Conservation (phyloP, 108 stramenopile genomes). For the Mayamaea pseudoterrestris region DNA sequence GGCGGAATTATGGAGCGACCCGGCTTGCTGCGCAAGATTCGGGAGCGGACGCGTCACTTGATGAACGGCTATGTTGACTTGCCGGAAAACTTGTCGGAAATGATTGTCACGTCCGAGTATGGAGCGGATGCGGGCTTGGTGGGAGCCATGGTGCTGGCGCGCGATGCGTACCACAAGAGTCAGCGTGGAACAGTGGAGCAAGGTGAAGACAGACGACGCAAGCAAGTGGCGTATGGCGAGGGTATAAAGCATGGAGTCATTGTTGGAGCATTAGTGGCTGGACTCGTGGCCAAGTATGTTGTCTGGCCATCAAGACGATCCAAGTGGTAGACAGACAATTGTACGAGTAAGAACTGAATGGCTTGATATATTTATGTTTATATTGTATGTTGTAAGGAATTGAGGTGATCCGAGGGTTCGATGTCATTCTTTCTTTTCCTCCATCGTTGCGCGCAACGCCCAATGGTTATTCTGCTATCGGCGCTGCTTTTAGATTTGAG, state of each 20-base stretch:
- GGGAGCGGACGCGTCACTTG: conserved; percentile 35
- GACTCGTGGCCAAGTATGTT: conserved; percentile 2
- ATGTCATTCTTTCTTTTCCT: neutral
- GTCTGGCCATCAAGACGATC: neutral
- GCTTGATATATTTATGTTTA: neutral
- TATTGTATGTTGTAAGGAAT: neutral
- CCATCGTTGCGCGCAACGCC: neutral
- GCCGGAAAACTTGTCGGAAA: conserved; percentile 21
- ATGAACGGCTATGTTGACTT: conserved; percentile 89
- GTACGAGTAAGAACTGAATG: neutral
- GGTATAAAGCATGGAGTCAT: conserved; percentile 10
- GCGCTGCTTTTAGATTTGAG: neutral
- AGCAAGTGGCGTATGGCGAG: conserved; percentile 4
- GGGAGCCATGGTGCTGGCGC: conserved; percentile 61
- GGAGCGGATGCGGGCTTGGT: conserved; percentile 63
- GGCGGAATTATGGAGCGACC: conserved; percentile 88
- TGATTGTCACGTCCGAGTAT: conserved; percentile 15
- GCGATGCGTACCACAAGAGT: conserved; percentile 24
- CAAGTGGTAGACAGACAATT: neutral
- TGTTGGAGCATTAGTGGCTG: conserved; percentile 5
- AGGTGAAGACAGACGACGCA: neutral
- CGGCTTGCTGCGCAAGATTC: conserved; percentile 50
- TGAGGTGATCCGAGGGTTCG: neutral
- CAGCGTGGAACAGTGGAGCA: neutral
- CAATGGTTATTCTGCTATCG: neutral